phyloP scores from a whole-genome alignment of 106 monocot species.

The Allium cepa region DNA sequence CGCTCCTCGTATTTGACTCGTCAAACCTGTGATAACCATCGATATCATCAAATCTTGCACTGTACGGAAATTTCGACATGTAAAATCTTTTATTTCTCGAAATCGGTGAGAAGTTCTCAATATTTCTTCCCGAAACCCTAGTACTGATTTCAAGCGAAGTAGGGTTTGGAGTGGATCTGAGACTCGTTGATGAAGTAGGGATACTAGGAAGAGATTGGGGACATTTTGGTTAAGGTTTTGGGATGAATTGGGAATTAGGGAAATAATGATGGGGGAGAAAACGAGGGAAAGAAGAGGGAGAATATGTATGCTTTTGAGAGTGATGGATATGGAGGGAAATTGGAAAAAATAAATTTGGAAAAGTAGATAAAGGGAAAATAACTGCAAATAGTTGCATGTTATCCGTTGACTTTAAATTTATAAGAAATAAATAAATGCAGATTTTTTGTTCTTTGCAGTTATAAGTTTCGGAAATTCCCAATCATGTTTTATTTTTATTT shows the following conservation, averaged over 20 bases:
- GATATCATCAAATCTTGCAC: slow-evolving; percentile 1
- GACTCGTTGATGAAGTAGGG: background rate
- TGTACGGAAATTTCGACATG: slow-evolving; percentile 2
- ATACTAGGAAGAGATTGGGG: background rate
- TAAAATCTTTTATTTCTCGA: background rate
- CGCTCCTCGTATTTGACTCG: background rate
- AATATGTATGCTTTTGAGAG: slow-evolving; percentile 7
- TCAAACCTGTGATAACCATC: slow-evolving; percentile 11
- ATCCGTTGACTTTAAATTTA: too few relatives aligned
- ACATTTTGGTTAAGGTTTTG: background rate
- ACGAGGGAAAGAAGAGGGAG: slow-evolving; percentile 7
- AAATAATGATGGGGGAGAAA: slow-evolving; percentile 3
- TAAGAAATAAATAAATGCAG: too few relatives aligned
- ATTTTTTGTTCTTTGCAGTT: too few relatives aligned
- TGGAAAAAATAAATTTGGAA: background rate
- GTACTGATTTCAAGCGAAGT: background rate
- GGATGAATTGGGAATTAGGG: background rate
- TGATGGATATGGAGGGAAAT: slow-evolving; percentile 13
- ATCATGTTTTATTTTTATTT: too few relatives aligned
- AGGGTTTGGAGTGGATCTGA: background rate
- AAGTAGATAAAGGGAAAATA: background rate
- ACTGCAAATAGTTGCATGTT: background rate
- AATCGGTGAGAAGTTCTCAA: background rate
- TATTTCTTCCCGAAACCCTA: slow-evolving; percentile 4
- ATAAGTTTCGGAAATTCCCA: too few relatives aligned